A percentile compares a stretch with the other conserved stretches of the same genome.
These are phyloP conservation scores for Blastobotrys ciferrii DNA, from an alignment of 1,139 yeast species.

Conservation along the genomic window DNA sequence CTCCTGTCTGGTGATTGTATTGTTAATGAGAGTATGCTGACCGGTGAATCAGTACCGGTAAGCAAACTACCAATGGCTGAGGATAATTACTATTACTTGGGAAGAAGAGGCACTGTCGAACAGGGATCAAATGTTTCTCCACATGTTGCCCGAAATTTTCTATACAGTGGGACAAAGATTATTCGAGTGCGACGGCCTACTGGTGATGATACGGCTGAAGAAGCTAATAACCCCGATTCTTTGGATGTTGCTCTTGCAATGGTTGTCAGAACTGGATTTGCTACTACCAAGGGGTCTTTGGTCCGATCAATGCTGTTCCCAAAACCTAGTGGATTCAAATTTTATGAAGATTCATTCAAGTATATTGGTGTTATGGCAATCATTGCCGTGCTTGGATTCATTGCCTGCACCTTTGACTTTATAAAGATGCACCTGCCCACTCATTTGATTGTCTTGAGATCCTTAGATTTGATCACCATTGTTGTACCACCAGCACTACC, in stretches of 20 bases:
- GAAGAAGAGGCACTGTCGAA: constrained; percentile 16
- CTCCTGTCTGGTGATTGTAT: constrained; percentile 89
- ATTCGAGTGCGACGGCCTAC: constrained; percentile 68
- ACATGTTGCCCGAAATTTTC: constrained; percentile 65
- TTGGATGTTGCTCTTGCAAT: constrained; percentile 75
- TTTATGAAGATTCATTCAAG: constrained; percentile 89
- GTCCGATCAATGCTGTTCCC: constrained; percentile 96
- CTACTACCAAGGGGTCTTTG: constrained; percentile 93
- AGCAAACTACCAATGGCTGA: constrained; percentile 68
- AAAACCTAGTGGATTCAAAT: constrained; percentile 89
- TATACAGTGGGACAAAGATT: constrained; percentile 86
- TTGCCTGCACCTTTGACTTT: constrained; percentile 79
- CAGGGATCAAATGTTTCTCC: constrained; percentile 57
- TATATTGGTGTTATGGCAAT: constrained; percentile 92
- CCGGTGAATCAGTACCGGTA: constrained; percentile 98
- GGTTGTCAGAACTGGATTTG: constrained; percentile 86
- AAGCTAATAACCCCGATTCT: constrained; percentile 41
- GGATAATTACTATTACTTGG: constrained; percentile 55
- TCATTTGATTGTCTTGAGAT: constrained; percentile 74
- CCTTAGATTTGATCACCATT: constrained; percentile 88
- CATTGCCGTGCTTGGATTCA: constrained; percentile 81
- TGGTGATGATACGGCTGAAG: constrained; percentile 25
- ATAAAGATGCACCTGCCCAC: constrained; percentile 69
- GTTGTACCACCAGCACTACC: constrained; percentile 99
- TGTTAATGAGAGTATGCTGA: constrained; percentile 90